Base-by-base conservation (phyloP, 495 filamentous ascomycete genomes). In the Lasiosphaeriaceae sp. region DNA sequence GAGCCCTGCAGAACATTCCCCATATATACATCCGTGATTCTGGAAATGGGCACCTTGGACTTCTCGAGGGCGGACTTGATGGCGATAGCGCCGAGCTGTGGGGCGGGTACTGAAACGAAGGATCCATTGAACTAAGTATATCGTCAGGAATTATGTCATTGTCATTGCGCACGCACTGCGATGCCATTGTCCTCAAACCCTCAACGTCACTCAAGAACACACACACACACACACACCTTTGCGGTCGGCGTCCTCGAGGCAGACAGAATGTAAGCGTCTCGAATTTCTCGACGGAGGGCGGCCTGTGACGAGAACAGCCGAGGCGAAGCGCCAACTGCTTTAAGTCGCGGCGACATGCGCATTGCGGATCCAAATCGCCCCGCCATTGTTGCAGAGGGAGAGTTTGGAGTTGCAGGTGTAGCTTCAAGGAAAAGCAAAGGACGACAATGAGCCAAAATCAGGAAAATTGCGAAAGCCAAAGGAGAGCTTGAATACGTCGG, bases 11-110 rank as follows among this genome's bases (percentile, higher is more conserved):
- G 80, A n/a, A 97, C 94, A 73, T 97, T 93, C 66, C 94, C 94
- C 89, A 97, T 96, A 74, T 97, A 97, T 2, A 96, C 87, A 80
- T 94, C 87, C 29, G 85, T 87, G 62, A 97, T 88, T 66, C 86
- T 85, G 24, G 85, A 81, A 19, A 83, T 66, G 5, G 93, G 91
- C 21, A 97, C 76, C 41, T 82, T 83, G 20, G 91, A 94, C 64
- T 93, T 95, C 61, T 82, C 77, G 45, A 98, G 69, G 44, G 93
- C 94, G 20, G 90, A 87, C 67, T 89, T 91, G 74, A 98, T 96
- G 60, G 90, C 94, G 22, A 86, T 82, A 19, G 92, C 86, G 55
- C 89, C 94, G 46, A 97, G 89, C 66, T 87, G 77, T 24, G 93
- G 87, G 12, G 90, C 93, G n/a, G 89, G 76, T 37, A 96, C 84